Evolutionary conservation across 176 grass and related monocot genomes (phyloP).

Genomic region (Hordeum vulgare): DNA sequence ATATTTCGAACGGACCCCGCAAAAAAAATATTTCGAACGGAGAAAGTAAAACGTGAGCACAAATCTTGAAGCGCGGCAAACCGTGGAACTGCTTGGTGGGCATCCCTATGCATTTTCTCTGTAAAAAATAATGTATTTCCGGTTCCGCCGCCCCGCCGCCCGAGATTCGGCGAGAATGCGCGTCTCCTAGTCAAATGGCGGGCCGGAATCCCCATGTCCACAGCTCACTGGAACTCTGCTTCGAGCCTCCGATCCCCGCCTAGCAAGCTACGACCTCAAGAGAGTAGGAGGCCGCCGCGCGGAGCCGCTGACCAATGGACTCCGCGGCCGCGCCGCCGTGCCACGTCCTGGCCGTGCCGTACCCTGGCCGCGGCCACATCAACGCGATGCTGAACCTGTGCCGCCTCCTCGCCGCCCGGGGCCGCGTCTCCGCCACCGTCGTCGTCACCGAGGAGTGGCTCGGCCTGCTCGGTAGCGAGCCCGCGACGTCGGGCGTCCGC

Average conservation of each 20-base stretch:
- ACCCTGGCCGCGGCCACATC: not conserved
- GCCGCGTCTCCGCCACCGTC: not conserved
- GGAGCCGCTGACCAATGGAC: not conserved
- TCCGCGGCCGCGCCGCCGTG: not conserved
- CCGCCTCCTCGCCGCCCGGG: not conserved
- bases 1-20: too few species aligned
- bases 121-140: too few species aligned
- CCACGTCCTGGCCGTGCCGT: not conserved
- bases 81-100: too few species aligned
- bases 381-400: not conserved
- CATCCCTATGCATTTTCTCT: too few species aligned
- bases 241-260: not conserved
- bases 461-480: not conserved
- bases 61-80: too few species aligned
- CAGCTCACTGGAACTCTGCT: not conserved
- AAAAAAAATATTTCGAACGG: too few species aligned
- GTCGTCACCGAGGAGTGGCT: not conserved
- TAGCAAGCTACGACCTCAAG: not conserved
- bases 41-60: too few species aligned
- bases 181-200: not conserved
- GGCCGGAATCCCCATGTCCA: not conserved
- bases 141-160: too few species aligned
- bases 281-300: not conserved
- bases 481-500: constrained; percentile 16
- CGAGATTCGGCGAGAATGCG: too few species aligned